Percentiles rank a stretch among this genome's conserved stretches.
These are phyloP conservation scores for Syncephalastrum monosporum DNA, from an alignment of 371 early-diverging fungal species.

Conservation along the genomic window DNA sequence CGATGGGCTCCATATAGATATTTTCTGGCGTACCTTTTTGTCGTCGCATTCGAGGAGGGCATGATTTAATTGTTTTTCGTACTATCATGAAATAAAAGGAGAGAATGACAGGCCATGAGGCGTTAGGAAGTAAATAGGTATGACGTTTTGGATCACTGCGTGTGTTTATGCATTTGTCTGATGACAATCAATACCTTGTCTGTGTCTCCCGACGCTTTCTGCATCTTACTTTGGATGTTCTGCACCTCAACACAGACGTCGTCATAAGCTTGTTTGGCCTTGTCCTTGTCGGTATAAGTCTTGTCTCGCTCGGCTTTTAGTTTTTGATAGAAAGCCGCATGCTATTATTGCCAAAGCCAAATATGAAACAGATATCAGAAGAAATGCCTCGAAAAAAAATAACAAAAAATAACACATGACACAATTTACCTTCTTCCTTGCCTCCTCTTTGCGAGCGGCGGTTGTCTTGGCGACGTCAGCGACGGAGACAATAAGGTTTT, in stretches of 20 bases:
- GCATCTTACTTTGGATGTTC: slow-evolving; percentile 30
- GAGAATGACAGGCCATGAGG: neutral
- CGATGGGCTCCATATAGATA: neutral
- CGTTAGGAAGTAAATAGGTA: neutral
- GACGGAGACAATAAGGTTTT: slow-evolving; percentile 49
- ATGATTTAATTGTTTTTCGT: slow-evolving; percentile 56
- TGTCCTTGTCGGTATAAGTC: slow-evolving; percentile 68
- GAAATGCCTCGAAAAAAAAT: too few species aligned
- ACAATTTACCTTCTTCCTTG: slow-evolving; percentile 71
- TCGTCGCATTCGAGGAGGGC: slow-evolving; percentile 77
- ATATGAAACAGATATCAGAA: neutral
- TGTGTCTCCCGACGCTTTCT: slow-evolving; percentile 35
- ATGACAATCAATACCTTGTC: slow-evolving; percentile 31
- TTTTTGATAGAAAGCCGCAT: slow-evolving; percentile 66
- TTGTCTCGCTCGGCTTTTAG: slow-evolving; percentile 65
- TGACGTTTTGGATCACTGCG: neutral
- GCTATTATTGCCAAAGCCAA: slow-evolving; percentile 34
- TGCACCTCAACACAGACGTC: slow-evolving; percentile 72
- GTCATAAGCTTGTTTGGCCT: slow-evolving; percentile 68
- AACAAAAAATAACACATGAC: neutral
- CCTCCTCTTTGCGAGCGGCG: slow-evolving; percentile 64
- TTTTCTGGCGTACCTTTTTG: slow-evolving; percentile 57
- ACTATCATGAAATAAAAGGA: slow-evolving; percentile 18
- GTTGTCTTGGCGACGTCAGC: slow-evolving; percentile 61
- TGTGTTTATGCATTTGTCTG: too few species aligned